Conservation (phyloP, 2,329 filamentous ascomycete species). For the Pseudogymnoascus sp. region DNA sequence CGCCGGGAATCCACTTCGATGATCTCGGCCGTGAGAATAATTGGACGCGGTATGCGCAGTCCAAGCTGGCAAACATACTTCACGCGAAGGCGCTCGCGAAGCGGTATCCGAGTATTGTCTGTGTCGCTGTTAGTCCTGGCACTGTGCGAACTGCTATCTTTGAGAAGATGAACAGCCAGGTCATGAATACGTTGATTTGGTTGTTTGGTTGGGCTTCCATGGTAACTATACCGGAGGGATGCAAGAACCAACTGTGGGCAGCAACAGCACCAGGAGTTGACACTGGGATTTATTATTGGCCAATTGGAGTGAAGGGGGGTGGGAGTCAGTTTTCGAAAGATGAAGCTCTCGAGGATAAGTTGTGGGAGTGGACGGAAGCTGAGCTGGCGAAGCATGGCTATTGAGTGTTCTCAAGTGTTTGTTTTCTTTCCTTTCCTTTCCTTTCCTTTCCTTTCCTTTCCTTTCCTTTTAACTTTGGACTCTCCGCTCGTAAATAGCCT, state of each 20-base stretch:
- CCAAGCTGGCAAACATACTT: constrained; percentile 18
- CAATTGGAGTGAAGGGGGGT: constrained; percentile 24
- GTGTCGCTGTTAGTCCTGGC: constrained; percentile 35
- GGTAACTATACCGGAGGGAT: constrained; percentile 22
- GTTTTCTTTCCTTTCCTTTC: not conserved
- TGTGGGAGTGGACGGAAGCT: constrained; percentile 27
- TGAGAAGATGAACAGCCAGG: not conserved
- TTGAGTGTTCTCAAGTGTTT: not conserved
- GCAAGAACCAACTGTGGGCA: constrained; percentile 37
- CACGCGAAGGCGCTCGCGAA: constrained; percentile 12
- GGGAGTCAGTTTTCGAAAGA: constrained; percentile 15
- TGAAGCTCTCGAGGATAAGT: constrained; percentile 20
- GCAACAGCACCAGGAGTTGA: constrained; percentile 28
- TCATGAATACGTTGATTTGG: not conserved
- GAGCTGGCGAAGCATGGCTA: constrained; percentile 14
- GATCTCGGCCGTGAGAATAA: not conserved
- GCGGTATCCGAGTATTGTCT: constrained; percentile 27
- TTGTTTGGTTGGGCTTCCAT: not conserved
- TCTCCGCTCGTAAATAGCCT: not conserved
- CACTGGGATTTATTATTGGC: constrained; percentile 29
- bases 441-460: not conserved
- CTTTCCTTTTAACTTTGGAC: not conserved
- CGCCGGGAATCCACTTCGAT: constrained; percentile 13
- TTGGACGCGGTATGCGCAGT: constrained; percentile 17
- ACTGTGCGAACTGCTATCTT: constrained; percentile 20